Evolutionary conservation across 345 rosid genomes (phyloP), one percentile per base, ranked within the genome.

Genomic region (Gossypium raimondii): DNA sequence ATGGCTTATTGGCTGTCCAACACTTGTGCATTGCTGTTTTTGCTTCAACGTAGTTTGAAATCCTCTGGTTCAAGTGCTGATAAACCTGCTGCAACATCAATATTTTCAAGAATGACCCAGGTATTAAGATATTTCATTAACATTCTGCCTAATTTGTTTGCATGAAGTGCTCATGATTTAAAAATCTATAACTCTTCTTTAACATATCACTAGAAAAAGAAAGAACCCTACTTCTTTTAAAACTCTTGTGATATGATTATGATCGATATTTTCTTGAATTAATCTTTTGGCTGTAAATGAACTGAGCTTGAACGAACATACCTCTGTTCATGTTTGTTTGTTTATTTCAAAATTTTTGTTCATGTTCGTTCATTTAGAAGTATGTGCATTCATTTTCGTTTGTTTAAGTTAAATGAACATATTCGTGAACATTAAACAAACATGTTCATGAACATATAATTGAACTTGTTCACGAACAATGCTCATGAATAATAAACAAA

Each of bases 1-100:
- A 84, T 95, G 90, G 92, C 92, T 57, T 93, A 93, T 72, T 95
- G 99, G 99, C 86, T 95, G 55, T 88, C 98, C 11, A 95, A 86
- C 80, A 82, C 97, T 41, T 90, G 98, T 52, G 78, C 91, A 38
- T 81, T 95, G 64, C 75, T 90, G 72, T 90, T 89, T 82, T 84
- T 95, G 89, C 91, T 95, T 83, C 98, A 91, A 81, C 79, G 81
- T 76, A 91, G 94, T 79, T 64, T 95, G 59, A 93, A 89, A 83
- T 75, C 87, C 69, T 77, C 87, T 76, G 86, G 85, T 80, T 67
- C 89, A 75, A 83, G 84, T 79, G 84, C 93, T 56, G 84, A 92
- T 72, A 88, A 85, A 77, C 89, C 93, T 29, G 84, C 86, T 69
- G 87, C 89, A 74, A 82, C 97, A 38, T 91, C 99, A 11, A 86